phyloP scores from a whole-genome alignment of 148 eudicot genomes.

The Bassia scoparia region DNA sequence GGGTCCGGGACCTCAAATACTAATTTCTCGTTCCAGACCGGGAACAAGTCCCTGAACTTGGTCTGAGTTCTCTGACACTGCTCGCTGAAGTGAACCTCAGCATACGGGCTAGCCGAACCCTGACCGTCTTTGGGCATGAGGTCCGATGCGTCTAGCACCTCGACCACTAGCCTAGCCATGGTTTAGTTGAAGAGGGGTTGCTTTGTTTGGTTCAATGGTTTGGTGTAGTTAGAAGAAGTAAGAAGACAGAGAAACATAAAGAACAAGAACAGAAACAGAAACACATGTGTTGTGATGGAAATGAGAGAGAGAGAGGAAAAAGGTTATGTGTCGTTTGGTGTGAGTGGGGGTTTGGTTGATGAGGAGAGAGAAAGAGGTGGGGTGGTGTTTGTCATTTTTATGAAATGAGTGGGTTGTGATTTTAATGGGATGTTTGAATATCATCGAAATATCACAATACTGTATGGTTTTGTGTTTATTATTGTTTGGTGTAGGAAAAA shows the following conservation, averaged over 20 bases:
- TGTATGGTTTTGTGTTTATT: not conserved
- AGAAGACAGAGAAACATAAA: slow-evolving; percentile 14
- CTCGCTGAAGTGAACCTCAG: slow-evolving; percentile 55
- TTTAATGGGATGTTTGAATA: slow-evolving; percentile 8
- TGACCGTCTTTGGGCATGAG: slow-evolving; percentile 98
- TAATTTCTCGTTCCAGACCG: slow-evolving; percentile 63
- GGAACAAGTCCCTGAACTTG: slow-evolving; percentile 67
- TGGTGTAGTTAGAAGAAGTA: not conserved
- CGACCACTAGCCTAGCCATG: slow-evolving; percentile 70
- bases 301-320: slow-evolving; percentile 10
- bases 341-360: slow-evolving; percentile 20
- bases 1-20: slow-evolving; percentile 46
- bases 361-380: not conserved
- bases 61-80: slow-evolving; percentile 51
- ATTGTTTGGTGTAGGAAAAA: slow-evolving; percentile 15
- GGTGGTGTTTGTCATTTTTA: slow-evolving; percentile 24
- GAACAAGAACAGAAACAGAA: slow-evolving; percentile 7
- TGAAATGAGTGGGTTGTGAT: slow-evolving; percentile 23
- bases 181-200: slow-evolving; percentile 19
- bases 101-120: slow-evolving; percentile 82
- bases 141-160: slow-evolving; percentile 62
- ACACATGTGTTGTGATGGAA: not conserved
- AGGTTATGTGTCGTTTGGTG: slow-evolving; percentile 30
- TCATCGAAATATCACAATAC: no score
- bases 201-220: no score